Percentiles rank a stretch among this genome's conserved stretches.
Evolutionary conservation across 495 filamentous ascomycete species (phyloP).

Genomic region (Thermochaetoides thermophila): DNA sequence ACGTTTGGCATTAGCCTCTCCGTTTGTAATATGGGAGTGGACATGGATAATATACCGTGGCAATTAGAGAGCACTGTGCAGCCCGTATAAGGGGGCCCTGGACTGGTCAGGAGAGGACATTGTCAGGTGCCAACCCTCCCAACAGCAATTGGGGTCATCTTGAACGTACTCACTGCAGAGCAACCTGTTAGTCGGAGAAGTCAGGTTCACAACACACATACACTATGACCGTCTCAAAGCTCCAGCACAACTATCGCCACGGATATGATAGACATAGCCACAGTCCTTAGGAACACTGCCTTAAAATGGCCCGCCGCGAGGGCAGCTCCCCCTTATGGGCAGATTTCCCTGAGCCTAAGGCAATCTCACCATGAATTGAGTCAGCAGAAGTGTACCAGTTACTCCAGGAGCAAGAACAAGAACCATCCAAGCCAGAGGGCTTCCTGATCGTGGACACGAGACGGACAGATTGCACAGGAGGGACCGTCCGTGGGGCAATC

Average conservation of each 20-base stretch:
- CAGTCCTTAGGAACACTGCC: slow-evolving; percentile 14
- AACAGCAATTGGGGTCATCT: no score
- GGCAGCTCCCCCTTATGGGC: slow-evolving; percentile 31
- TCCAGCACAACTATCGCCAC: no score
- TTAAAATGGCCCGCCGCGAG: slow-evolving; percentile 14
- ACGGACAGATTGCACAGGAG: slow-evolving; percentile 18
- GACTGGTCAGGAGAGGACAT: no score
- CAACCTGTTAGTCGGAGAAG: no score
- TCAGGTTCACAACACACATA: no score
- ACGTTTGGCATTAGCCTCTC: neutral
- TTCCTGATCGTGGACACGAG: slow-evolving; percentile 20
- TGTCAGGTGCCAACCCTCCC: no score
- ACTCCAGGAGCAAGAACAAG: slow-evolving; percentile 3
- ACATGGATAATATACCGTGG: no score
- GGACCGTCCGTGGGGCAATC: slow-evolving; percentile 17
- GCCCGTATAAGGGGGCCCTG: no score
- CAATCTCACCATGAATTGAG: slow-evolving; percentile 5
- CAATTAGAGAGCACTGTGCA: no score
- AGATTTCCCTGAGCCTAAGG: slow-evolving; percentile 17
- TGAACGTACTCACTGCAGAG: no score
- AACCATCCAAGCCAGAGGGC: neutral
- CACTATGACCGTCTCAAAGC: no score
- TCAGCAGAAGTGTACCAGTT: slow-evolving; percentile 7
- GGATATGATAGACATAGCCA: neutral
- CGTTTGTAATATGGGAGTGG: neutral